Evolutionary conservation across 257 asterid genomes (phyloP), one percentile per base, ranked within the genome.

Genomic region (Scutellaria baicalensis): DNA sequence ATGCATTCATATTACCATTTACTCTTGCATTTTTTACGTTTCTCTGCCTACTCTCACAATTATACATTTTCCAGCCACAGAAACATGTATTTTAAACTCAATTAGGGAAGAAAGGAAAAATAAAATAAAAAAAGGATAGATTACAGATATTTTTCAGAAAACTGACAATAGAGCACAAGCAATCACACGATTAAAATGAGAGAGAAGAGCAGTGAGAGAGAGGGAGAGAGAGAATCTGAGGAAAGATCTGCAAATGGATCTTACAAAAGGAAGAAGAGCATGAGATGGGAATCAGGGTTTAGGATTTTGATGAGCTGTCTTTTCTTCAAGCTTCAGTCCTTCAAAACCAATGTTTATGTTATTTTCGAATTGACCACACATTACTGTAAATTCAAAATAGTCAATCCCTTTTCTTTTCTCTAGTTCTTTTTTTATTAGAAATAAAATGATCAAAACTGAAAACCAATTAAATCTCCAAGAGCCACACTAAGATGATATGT

Each of bases 271-370:
- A 31, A 35, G 7, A 11, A 43, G 11, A 60, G 44, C 21, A 43
- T 21, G 59, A 65, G 57, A 72, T 23, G 18, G 31, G 27, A 55
- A 73, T 78, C 74, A 45, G 48, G 45, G 70, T 68, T 63, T 70
- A 16, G 31, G 44, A 73, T 68, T 62, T 43, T 54, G 21, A 61
- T 0, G 21, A 57, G 77, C 77, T 79, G 77, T 47, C 83, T 79
- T 74, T 79, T 70, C 56, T 70, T 31, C 83, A 74, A 79, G 83
- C 77, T 66, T 74, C 66, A 59, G 59, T 54, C 40, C 69, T 64
- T 48, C 66, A 65, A 43, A 57, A 42, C 13, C 56, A 48, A 21
- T 12, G 48, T 9, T 54, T 51, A 21, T 2, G 6, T 35, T 39
- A 64, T 64, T 69, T 51, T 6, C 40, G 10, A 9, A 50, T 64